These are phyloP conservation scores for Vitis hybrid DNA, from an alignment of 177 flowering plant genomes.

Conservation along the genomic window DNA sequence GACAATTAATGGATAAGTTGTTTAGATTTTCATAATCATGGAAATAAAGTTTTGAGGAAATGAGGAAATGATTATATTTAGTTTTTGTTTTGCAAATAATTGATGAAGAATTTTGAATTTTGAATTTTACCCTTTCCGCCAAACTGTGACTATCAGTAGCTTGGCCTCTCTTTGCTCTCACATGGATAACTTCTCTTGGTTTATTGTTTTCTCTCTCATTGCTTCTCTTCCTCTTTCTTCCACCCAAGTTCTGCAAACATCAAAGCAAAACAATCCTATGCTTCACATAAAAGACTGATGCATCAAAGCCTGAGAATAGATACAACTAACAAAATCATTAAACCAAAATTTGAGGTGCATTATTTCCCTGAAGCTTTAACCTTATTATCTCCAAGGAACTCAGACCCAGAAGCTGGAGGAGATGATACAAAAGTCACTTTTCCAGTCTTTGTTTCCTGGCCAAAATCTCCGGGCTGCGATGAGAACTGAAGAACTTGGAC, in stretches of 20 bases:
- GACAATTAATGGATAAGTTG: no score
- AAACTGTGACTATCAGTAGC: slow-evolving; percentile 84
- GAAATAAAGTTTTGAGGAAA: no score
- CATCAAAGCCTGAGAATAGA: slow-evolving; percentile 3
- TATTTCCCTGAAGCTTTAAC: no score
- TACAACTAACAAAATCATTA: background rate
- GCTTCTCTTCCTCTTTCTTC: slow-evolving; percentile 47
- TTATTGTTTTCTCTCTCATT: slow-evolving; percentile 35
- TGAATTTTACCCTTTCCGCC: slow-evolving; percentile 68
- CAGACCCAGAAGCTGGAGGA: no score
- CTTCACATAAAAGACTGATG: background rate
- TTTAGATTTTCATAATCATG: no score
- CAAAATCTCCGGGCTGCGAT: slow-evolving; percentile 3
- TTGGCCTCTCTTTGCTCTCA: slow-evolving; percentile 80
- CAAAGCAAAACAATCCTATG: slow-evolving; percentile 15
- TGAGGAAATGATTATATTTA: background rate
- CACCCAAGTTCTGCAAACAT: slow-evolving; percentile 26
- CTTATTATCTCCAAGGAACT: no score
- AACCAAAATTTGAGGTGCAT: slow-evolving; percentile 23
- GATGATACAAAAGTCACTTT: slow-evolving; percentile 17
- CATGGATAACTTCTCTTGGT: slow-evolving; percentile 67
- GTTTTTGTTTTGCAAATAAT: background rate
- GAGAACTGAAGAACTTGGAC: slow-evolving; percentile 9
- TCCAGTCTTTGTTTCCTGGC: slow-evolving; percentile 19
- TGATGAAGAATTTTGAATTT: background rate